These are phyloP conservation scores for Sphenostylis stenocarpa DNA, from an alignment of 306 rosid species.

Conservation along the genomic window DNA sequence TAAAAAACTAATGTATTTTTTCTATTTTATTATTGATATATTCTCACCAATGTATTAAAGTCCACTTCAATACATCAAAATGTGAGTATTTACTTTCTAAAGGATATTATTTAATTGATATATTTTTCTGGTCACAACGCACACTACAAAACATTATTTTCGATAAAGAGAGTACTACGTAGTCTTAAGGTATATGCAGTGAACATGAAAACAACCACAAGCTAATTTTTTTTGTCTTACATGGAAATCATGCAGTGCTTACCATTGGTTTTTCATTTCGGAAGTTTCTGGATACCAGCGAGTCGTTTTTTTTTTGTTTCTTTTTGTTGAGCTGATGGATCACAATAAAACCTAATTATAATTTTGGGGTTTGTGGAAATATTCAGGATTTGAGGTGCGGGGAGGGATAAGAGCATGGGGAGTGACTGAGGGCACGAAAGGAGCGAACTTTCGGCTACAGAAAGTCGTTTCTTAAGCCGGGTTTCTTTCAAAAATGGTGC, in stretches of 20 bases:
- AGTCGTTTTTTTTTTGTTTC: not conserved
- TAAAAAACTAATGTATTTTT: too few species aligned
- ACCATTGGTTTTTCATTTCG: slow-evolving; percentile 30
- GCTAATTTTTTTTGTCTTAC: slow-evolving; percentile 26
- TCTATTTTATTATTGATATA: not conserved
- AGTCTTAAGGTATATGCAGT: not conserved
- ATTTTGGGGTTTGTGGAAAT: slow-evolving; percentile 7
- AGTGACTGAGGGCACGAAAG: slow-evolving; percentile 35
- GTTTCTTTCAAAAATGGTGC: slow-evolving; percentile 39
- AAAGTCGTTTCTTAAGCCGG: not conserved
- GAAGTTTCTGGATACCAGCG: slow-evolving; percentile 39
- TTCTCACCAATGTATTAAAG: not conserved
- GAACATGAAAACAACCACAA: not conserved
- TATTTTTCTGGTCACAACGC: not conserved
- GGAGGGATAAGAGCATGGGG: slow-evolving; percentile 47
- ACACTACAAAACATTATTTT: not conserved
- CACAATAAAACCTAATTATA: slow-evolving; percentile 13
- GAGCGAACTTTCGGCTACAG: slow-evolving; percentile 33
- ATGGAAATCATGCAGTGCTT: not conserved
- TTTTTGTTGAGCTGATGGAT: not conserved
- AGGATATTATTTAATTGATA: not conserved
- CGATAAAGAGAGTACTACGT: not conserved
- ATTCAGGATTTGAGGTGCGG: slow-evolving; percentile 30
- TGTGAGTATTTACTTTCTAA: not conserved
- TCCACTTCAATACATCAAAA: not conserved